phyloP scores from a whole-genome alignment of 2,329 filamentous ascomycete species.

The Corinectria fuckeliana region DNA sequence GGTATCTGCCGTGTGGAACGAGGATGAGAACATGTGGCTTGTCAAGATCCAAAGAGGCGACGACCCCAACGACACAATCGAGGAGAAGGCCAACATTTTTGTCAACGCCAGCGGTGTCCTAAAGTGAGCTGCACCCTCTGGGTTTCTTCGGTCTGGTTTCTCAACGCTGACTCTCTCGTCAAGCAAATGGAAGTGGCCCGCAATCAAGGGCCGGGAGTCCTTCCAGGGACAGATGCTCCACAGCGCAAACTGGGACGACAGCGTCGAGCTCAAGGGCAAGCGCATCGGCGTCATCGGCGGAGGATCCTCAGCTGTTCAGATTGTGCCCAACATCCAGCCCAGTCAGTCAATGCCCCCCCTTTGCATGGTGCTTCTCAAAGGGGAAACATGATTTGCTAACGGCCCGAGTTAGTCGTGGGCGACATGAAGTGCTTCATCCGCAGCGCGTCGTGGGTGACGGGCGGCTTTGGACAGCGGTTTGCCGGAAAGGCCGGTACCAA shows the following conservation, averaged over 20 bases:
- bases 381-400: neutral
- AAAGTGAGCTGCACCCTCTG: slow-evolving; percentile 4
- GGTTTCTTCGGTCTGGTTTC: neutral
- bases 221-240: slow-evolving; percentile 50
- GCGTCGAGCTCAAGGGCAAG: slow-evolving; percentile 28
- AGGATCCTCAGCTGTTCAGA: slow-evolving; percentile 41
- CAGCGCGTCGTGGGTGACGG: slow-evolving; percentile 20
- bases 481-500: slow-evolving; percentile 54
- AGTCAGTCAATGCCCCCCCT: neutral
- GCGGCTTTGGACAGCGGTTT: slow-evolving; percentile 37
- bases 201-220: slow-evolving; percentile 16
- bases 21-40: slow-evolving; percentile 17
- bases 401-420: slow-evolving; percentile 5
- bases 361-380: neutral
- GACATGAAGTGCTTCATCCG: slow-evolving; percentile 22
- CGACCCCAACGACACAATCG: slow-evolving; percentile 6
- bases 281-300: slow-evolving; percentile 43
- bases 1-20: slow-evolving; percentile 27
- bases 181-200: slow-evolving; percentile 28
- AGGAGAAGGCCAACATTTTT: slow-evolving; percentile 21
- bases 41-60: slow-evolving; percentile 14
- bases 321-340: slow-evolving; percentile 35
- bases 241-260: slow-evolving; percentile 49
- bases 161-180: neutral
- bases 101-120: slow-evolving; percentile 24